Evolutionary conservation across 257 asterid species (phyloP), one percentile per base, ranked within the genome.

Genomic region (Capsicum chinense): DNA sequence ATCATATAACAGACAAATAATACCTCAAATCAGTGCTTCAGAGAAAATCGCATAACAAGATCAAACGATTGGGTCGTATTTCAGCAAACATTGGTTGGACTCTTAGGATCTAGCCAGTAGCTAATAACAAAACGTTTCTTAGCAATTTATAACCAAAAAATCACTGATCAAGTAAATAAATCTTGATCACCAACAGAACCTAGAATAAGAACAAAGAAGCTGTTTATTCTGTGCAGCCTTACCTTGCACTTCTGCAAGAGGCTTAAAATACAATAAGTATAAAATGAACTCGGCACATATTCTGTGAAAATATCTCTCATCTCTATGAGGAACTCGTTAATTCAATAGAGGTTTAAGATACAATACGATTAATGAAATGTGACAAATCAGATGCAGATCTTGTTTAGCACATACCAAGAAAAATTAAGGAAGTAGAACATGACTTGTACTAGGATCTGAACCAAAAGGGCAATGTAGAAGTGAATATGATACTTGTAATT

Each of bases 1-100:
- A 47, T 74, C 60, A 21, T 4, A 39, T 39, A 21, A 74, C 58
- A 74, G 50, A 50, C 7, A 74, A 74, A 71, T 2, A 48, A 50
- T 12, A 48, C 21, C 80, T 74, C 12, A 19, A 74, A 48, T 74
- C 44, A 74, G 44, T 50, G 50, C 21, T 39, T 48, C 6, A 0
- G 42, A 48, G 59, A 9, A 70, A 73, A 47, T 73, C 59, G 6
- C 39, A 19, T 13, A 73, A 48, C 80, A 73, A 74, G 60, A 74
- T 12, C 42, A 71, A 50, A 35, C 19, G 6, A 73, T 10, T 71
- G 56, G 58, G 58, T 47, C 39, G 7, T 47, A 71, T 71, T 66
- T 73, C 12, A 7, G n/a, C 59, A 12, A 17, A 60, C n/a, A 35
- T 8, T 62, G 68, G 14, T 1, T 7, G 9, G 5, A 50, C 57